Evolutionary conservation across 1,284 basidiomycete genomes (phyloP).

Genomic region (Cryptococcus floricola): DNA sequence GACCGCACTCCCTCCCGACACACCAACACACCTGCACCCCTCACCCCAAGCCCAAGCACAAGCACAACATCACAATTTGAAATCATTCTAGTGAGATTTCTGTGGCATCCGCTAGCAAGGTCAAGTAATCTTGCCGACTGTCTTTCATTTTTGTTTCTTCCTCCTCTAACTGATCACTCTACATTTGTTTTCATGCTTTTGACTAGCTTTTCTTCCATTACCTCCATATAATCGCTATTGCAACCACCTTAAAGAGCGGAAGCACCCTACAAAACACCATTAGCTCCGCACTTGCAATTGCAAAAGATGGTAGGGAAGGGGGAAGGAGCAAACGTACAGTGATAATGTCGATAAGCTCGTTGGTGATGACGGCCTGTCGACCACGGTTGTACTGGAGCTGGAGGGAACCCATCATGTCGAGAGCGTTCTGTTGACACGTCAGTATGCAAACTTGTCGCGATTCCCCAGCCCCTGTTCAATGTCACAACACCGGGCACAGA

Average conservation of each 20-base stretch:
- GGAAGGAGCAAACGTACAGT: slow-evolving; percentile 20
- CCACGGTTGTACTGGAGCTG: slow-evolving; percentile 98
- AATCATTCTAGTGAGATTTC: no score
- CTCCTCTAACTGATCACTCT: neutral
- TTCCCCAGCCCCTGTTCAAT: neutral
- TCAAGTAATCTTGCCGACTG: no score
- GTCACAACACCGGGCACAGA: neutral
- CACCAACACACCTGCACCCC: no score
- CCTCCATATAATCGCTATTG: neutral
- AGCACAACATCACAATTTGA: no score
- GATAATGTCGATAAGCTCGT: slow-evolving; percentile 49
- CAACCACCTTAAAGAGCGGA: slow-evolving; percentile 32
- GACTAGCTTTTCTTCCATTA: neutral
- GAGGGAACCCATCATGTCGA: slow-evolving; percentile 79
- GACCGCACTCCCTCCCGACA: no score
- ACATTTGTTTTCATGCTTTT: no score
- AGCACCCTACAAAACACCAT: slow-evolving; percentile 24
- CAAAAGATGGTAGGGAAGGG: no score
- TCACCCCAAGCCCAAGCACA: no score
- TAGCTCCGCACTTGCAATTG: neutral
- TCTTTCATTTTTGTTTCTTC: no score
- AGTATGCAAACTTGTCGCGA: neutral
- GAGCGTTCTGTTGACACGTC: slow-evolving; percentile 64
- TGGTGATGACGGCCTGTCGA: slow-evolving; percentile 88
- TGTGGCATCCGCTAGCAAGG: no score